These are phyloP conservation scores for Cadophora sp. DNA, from an alignment of 2,329 filamentous ascomycete species.

Conservation along the genomic window DNA sequence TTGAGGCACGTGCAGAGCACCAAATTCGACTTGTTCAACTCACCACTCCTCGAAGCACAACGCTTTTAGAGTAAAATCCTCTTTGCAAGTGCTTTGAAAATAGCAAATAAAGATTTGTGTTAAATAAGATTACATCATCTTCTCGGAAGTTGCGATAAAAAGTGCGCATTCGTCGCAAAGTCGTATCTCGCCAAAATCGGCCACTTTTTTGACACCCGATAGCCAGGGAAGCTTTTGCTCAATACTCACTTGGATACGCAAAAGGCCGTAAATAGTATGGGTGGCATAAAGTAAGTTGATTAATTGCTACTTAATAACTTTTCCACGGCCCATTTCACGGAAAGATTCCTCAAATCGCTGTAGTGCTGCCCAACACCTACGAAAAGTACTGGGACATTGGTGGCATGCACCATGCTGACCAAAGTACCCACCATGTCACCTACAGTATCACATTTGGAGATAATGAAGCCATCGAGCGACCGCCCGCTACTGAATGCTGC, in stretches of 20 bases:
- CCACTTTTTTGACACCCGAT: too few species aligned
- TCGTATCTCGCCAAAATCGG: too few species aligned
- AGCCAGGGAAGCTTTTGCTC: not conserved
- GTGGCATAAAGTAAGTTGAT: conserved; percentile 23
- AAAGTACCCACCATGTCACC: conserved; percentile 92
- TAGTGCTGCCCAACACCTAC: conserved; percentile 78
- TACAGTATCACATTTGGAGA: conserved; percentile 97
- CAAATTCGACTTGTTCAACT: too few species aligned
- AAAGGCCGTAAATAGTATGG: not conserved
- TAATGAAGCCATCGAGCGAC: conserved; percentile 93
- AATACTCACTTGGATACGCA: not conserved
- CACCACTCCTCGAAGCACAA: too few species aligned
- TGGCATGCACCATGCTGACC: conserved; percentile 97
- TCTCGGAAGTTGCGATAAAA: too few species aligned
- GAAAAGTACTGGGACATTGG: conserved; percentile 94
- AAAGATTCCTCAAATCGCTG: conserved; percentile 71
- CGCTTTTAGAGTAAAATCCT: too few species aligned
- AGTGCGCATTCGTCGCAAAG: too few species aligned
- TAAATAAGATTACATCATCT: too few species aligned
- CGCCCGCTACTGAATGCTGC: conserved; percentile 83
- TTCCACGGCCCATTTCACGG: conserved; percentile 73
- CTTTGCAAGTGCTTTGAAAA: too few species aligned
- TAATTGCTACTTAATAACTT: conserved; percentile 58
- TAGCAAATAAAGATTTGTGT: too few species aligned
- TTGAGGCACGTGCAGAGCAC: too few species aligned